Evolutionary conservation across 345 rosid genomes (phyloP).

Genomic region (Corchorus olitorius): DNA sequence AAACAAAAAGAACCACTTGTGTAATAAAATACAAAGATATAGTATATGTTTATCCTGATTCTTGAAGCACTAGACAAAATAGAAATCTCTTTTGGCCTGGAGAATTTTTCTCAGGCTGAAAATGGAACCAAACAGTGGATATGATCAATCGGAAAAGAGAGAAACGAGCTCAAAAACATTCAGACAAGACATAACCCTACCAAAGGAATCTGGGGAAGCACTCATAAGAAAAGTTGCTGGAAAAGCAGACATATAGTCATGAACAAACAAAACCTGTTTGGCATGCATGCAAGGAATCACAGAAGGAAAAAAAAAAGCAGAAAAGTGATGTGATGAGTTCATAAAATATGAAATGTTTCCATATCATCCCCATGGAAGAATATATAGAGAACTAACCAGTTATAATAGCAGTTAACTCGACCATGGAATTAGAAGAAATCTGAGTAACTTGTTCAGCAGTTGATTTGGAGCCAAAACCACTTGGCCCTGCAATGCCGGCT

Average conservation of each 20-base stretch:
- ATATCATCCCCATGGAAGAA: too few relatives aligned
- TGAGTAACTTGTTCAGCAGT: constrained; percentile 84
- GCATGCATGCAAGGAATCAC: constrained; percentile 4
- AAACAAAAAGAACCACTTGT: constrained; percentile 27
- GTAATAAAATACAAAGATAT: neutral
- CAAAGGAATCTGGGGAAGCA: neutral
- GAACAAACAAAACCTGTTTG: neutral
- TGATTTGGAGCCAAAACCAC: constrained; percentile 91
- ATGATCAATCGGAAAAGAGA: neutral
- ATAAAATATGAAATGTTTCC: neutral
- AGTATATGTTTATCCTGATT: neutral
- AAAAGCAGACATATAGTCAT: neutral
- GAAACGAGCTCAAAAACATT: neutral
- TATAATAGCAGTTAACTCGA: constrained; percentile 58
- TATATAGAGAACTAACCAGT: constrained; percentile 46
- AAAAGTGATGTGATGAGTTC: neutral
- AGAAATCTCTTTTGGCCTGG: neutral
- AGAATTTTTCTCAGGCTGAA: neutral
- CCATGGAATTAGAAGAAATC: constrained; percentile 20
- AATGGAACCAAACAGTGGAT: too few relatives aligned
- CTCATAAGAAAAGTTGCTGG: neutral
- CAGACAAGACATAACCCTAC: too few relatives aligned
- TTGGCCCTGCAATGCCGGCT: constrained; percentile 94
- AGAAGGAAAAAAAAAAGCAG: neutral
- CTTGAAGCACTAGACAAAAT: neutral